phyloP scores from a whole-genome alignment of 805 yeast species.

The Wickerhamomyces hampshirensis region DNA sequence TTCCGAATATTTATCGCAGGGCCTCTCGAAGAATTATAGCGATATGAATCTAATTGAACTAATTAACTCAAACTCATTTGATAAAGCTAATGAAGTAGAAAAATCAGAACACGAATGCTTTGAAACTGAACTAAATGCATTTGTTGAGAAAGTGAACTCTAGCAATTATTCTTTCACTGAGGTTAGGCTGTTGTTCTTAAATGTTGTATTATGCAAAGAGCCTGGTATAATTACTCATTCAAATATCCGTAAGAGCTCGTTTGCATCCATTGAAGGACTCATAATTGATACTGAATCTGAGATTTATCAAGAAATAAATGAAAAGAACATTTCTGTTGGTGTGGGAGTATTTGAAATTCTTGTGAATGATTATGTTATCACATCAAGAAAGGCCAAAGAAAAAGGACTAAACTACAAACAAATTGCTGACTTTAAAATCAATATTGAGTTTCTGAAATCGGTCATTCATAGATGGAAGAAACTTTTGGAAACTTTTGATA shows the following conservation, averaged over 20 bases:
- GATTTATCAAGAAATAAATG: too few relatives aligned
- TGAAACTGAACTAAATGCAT: slow-evolving; percentile 16
- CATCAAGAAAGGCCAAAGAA: slow-evolving; percentile 21
- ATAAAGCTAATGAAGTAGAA: slow-evolving; percentile 10
- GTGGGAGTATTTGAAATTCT: slow-evolving; percentile 44
- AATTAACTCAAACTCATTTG: slow-evolving; percentile 26
- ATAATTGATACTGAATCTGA: too few relatives aligned
- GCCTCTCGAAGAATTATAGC: slow-evolving; percentile 3
- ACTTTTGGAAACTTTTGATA: slow-evolving; percentile 8
- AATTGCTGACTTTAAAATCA: slow-evolving; percentile 27
- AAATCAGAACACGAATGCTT: slow-evolving; percentile 10
- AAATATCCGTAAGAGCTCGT: too few relatives aligned
- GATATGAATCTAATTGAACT: slow-evolving; percentile 26
- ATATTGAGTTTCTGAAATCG: slow-evolving; percentile 34
- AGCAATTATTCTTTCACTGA: slow-evolving; percentile 32
- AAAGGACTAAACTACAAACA: slow-evolving; percentile 22
- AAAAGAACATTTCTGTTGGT: too few relatives aligned
- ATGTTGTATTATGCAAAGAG: slow-evolving; percentile 21
- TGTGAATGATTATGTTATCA: slow-evolving; percentile 37
- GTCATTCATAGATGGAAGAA: slow-evolving; percentile 47
- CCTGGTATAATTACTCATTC: too few relatives aligned
- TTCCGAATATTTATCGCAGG: slow-evolving; percentile 23
- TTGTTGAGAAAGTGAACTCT: slow-evolving; percentile 26
- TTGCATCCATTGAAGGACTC: too few relatives aligned
- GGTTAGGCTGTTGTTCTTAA: slow-evolving; percentile 29